Percentiles rank a stretch among this genome's conserved stretches.
These are phyloP conservation scores for Vitis hybrid DNA, from an alignment of 177 flowering plant species.

Conservation along the genomic window DNA sequence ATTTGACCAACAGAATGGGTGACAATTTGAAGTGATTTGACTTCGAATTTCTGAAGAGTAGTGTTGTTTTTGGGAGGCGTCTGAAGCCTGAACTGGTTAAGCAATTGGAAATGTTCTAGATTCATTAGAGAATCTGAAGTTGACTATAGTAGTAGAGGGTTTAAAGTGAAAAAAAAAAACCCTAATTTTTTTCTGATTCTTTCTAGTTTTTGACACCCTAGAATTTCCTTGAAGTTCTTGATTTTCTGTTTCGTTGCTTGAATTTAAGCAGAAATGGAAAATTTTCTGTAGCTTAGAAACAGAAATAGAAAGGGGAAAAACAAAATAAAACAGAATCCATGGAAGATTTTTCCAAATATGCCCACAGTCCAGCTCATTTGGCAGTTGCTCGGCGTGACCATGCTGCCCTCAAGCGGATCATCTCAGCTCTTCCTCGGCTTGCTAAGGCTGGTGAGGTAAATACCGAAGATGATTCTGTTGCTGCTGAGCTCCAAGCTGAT, in stretches of 20 bases:
- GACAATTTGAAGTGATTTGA: background rate
- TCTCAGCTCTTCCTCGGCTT: conserved; percentile 62
- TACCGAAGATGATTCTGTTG: conserved; percentile 73
- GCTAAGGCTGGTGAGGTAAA: conserved; percentile 85
- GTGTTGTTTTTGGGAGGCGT: background rate
- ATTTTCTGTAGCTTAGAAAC: conserved; percentile 20
- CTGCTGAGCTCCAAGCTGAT: conserved; percentile 79
- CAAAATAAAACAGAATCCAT: conserved; percentile 22
- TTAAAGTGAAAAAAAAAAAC: background rate
- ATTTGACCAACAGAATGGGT: background rate
- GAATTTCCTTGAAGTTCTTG: background rate
- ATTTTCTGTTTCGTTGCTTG: conserved; percentile 2
- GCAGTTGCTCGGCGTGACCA: conserved; percentile 78
- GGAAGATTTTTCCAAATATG: conserved; percentile 82
- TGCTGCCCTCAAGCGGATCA: conserved; percentile 53
- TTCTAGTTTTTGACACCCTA: background rate
- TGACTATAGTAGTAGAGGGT: background rate
- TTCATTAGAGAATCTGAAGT: background rate
- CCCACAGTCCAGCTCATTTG: conserved; percentile 82
- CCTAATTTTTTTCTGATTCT: background rate
- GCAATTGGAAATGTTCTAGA: background rate
- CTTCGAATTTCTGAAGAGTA: background rate
- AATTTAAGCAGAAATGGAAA: conserved; percentile 20
- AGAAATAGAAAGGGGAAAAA: background rate
- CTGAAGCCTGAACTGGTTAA: background rate